Base-by-base conservation (phyloP, 2,329 filamentous ascomycete species). In the Epichloe sp. region DNA sequence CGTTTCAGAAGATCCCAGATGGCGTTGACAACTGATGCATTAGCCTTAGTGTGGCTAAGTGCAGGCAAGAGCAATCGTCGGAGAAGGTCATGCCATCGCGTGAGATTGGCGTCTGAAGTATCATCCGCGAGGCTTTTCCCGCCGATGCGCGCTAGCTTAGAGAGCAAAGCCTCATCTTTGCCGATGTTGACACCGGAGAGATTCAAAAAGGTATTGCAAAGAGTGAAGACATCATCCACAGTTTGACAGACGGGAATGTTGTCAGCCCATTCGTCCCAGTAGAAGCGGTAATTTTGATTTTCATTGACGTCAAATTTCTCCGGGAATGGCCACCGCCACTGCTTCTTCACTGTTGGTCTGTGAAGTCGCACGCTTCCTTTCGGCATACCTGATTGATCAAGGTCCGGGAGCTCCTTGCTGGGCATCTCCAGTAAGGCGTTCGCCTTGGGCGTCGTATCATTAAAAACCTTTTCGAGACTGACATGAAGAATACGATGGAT, bases 231-330 rank as follows among this genome's bases (percentile, higher is more conserved):
- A 62, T 98, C 93, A 55, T 96, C 88, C 5, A 95, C 81, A 2
- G 76, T 86, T 64, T 95, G 90, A 62, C 93, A 98, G 19, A 95
- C 71, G 0, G 93, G 94, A 44, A 98, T 77, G 56, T 93, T 95
- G 66, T 97, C 91, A 2, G 83, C 77, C 93, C 93, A 98, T 59
- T 97, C 93, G 53, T 95, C 89, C 83, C 93, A 96, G 66, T 98
- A 98, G 64, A 94, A 97, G 36, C 86, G 81, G 65, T 96, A 97
- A 49, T 86, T 79, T n/a, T 78, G 76, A 19, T 83, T 83, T 58
- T 89, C 87, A 50, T 82, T 83, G 26, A 80, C 81, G 60, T 93
- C 87, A 56, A 77, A 77, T 57, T 80, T 83, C 59, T 95, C 90
- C 5, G 88, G 80, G 59, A 85, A 84, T 4, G 89, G 86, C 91